Evolutionary conservation across 1,284 basidiomycete species (phyloP).

Genomic region (Microbotryomycetes sp.): DNA sequence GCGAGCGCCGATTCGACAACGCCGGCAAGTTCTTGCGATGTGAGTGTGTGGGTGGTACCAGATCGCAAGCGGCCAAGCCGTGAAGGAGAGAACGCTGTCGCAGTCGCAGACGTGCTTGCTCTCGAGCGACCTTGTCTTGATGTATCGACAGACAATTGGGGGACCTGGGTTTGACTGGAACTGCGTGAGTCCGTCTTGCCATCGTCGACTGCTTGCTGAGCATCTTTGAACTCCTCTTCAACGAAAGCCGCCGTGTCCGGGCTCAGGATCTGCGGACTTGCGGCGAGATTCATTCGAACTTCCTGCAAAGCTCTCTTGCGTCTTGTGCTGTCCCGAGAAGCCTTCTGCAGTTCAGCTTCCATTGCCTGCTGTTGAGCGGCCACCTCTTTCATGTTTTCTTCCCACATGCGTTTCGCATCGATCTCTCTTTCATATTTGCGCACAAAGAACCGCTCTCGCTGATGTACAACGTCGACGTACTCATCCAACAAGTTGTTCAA

Average conservation of each 20-base stretch:
- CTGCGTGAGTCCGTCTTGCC: neutral
- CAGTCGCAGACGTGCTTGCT: neutral
- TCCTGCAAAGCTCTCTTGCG: conserved; percentile 46
- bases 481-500: conserved; percentile 59
- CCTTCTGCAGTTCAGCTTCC: conserved; percentile 61
- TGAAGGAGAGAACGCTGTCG: conserved; percentile 2
- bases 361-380: conserved; percentile 80
- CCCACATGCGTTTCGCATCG: conserved; percentile 67
- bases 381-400: conserved; percentile 79
- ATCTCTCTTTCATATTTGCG: conserved; percentile 64
- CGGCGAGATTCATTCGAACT: conserved; percentile 24
- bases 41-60: conserved; percentile 16
- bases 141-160: neutral
- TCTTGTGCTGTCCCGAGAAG: conserved; percentile 43
- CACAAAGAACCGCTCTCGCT: conserved; percentile 68
- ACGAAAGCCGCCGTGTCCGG: neutral
- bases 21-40: conserved; percentile 23
- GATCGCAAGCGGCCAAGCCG: conserved; percentile 11
- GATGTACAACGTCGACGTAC: conserved; percentile 64
- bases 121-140: neutral
- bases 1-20: conserved; percentile 24
- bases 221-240: neutral
- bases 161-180: neutral
- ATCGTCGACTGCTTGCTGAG: neutral
- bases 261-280: neutral